Evolutionary conservation across 169 alveolate genomes (phyloP), one percentile per base, ranked within the genome.

Genomic region (Cryptosporidium sp.): DNA sequence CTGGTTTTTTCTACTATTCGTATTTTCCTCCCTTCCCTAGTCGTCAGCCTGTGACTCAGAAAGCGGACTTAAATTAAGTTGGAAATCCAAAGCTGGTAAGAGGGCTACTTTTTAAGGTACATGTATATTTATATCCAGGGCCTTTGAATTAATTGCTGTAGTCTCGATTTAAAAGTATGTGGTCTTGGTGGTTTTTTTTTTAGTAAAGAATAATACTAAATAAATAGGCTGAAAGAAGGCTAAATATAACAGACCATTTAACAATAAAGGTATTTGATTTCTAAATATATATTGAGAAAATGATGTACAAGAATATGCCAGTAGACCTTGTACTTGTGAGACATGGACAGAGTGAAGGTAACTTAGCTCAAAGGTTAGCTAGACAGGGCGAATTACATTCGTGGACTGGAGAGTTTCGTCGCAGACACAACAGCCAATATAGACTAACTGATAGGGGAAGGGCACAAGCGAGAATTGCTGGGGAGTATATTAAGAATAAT

Each of bases 311-410:
- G 58, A 92, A 92, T 75, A 92, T 92, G 94, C 94, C 94, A 29
- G 92, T 92, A 59, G 94, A 92, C 45, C 85, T 92, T 21, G 93
- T 92, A 23, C 91, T 92, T 48, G 94, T 92, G 31, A 86, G 94
- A 16, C 94, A 92, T 35, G 94, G 94, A 29, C 92, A 92, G 65
- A 84, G 92, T 65, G 94, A 92, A 65, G 94, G 94, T 9, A 92
- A 92, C 68, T 68, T 91, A 9, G 94, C 94, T 12, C 94, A 91
- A 74, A 69, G 91, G 29, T 50, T 71, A 39, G 93, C 93, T 12
- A 62, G 86, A 26, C 93, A 87, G 18, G 93, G 93, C 2, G 91
- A 80, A 18, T 51, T 80, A 43, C 92, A 67, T 23, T 68, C 69
- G 16, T 89, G 93, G 93, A 68, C 93, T 3, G 84, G 84, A 26